Base-by-base conservation (phyloP, 2,329 filamentous ascomycete genomes). In the Phialophora chinensis region DNA sequence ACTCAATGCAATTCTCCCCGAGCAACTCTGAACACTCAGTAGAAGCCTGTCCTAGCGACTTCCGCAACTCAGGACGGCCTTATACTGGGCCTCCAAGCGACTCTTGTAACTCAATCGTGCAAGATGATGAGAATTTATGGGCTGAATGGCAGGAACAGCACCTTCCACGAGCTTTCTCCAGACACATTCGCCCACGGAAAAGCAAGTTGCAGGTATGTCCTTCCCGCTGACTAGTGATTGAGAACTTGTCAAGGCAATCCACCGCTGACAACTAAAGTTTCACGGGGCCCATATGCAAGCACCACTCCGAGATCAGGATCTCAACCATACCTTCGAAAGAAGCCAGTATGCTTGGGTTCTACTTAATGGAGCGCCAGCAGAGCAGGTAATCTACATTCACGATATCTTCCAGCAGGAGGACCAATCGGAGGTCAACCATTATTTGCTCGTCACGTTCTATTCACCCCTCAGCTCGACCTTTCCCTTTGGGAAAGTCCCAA, bases 371-470 rank as follows among this genome's bases (percentile, higher is more conserved):
- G 49, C 52, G 29, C 17, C 23, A 25, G 23, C n/a, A 8, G 56
- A 55, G 6, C 42, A 63, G 52, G 31, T 70, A 31, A 53, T 68
- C 10, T 53, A 57, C 38, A 49, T 70, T 17, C 68, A 64, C 58
- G 52, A 57, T 10, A 62, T 66, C 35, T 44, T 50, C 57, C 27
- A 23, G 38, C 20, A 20, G 7, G 52, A 60, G 4, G 14, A 31
- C 25, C 20, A n/a, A 5, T 44, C 50, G 4, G 49, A 20, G 11
- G 4, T 25, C 6, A 27, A 20, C 17, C 53, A 60, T 27, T 53
- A 27, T 23, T 57, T 70, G 25, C 17, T 62, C 23, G 63, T 60
- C 38, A 68, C 68, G 4, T 66, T 59, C 38, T 70, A 68, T 52
- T 68, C 63, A 10, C 47, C 31, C 14, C 33, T 62, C 25, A 33